phyloP scores from a whole-genome alignment of 1,284 basidiomycete genomes.

The Mrakiaceae sp. region DNA sequence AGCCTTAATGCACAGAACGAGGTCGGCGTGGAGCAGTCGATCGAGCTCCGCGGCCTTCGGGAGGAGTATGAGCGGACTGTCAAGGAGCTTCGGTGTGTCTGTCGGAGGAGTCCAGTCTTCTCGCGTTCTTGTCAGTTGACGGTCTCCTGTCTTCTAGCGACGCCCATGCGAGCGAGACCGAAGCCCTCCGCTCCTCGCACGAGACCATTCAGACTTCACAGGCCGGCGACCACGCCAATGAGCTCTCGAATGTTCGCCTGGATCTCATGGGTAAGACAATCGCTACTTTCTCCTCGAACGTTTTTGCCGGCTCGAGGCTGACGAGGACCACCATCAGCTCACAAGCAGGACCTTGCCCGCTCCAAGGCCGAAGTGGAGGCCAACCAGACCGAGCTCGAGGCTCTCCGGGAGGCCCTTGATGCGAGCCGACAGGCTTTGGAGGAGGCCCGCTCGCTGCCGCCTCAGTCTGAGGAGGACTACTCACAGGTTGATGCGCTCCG shows the following conservation, averaged over 20 bases:
- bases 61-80: conserved; percentile 10
- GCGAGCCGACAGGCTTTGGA: conserved; percentile 64
- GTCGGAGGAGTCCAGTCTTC: neutral
- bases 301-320: no score
- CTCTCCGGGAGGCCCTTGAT: conserved; percentile 58
- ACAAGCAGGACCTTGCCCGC: conserved; percentile 5
- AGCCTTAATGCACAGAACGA: neutral
- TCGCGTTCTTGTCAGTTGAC: neutral
- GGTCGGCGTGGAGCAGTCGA: conserved; percentile 5
- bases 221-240: conserved; percentile 6
- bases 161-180: conserved; percentile 8
- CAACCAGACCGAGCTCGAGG: conserved; percentile 47
- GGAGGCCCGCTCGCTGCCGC: conserved; percentile 5
- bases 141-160: neutral
- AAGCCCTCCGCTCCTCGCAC: conserved; percentile 3
- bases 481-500: neutral
- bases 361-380: neutral
- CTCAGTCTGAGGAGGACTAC: neutral
- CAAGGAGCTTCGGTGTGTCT: conserved; percentile 9
- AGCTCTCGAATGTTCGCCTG: neutral
- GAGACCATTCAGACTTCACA: conserved; percentile 3
- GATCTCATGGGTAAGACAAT: conserved; percentile 3
- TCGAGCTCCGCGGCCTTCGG: conserved; percentile 9
- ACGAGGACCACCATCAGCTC: neutral
- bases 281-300: no score